These are phyloP conservation scores for Mycena vulgaris DNA, from an alignment of 768 basidiomycete species.

Conservation along the genomic window DNA sequence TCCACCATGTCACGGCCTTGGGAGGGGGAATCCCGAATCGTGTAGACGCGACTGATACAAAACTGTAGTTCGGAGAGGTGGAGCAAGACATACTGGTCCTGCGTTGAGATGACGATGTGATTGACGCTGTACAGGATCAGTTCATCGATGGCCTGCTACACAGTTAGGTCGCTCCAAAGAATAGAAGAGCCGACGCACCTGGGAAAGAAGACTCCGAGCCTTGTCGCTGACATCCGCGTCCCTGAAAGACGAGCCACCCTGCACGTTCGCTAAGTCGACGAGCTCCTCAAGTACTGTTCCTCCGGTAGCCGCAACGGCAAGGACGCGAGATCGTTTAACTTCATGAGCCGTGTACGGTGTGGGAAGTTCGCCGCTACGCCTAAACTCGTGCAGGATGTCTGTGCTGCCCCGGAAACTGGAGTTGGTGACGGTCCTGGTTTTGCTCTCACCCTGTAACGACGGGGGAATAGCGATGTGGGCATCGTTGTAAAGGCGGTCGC, in stretches of 20 bases:
- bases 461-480: not conserved
- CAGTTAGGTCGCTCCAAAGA: not conserved
- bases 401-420: not conserved
- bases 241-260: not conserved
- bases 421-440: not conserved
- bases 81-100: conserved; percentile 10
- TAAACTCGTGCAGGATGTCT: not conserved
- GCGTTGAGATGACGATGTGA: not conserved
- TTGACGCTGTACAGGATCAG: not conserved
- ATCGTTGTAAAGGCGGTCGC: conserved; percentile 3
- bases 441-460: not conserved
- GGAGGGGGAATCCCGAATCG: not conserved
- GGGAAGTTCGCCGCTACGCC: not conserved
- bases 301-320: not conserved
- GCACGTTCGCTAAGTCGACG: not conserved
- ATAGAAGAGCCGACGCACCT: not conserved
- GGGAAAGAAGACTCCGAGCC: not conserved
- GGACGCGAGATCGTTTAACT: conserved; percentile 1
- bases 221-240: not conserved
- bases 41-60: not conserved
- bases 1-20: conserved; percentile 10
- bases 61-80: not conserved
- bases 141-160: conserved; percentile 2
- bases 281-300: not conserved
- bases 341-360: conserved; percentile 6